phyloP scores from a whole-genome alignment of 495 filamentous ascomycete genomes.

The Pseudoneurospora amorphoporcata region DNA sequence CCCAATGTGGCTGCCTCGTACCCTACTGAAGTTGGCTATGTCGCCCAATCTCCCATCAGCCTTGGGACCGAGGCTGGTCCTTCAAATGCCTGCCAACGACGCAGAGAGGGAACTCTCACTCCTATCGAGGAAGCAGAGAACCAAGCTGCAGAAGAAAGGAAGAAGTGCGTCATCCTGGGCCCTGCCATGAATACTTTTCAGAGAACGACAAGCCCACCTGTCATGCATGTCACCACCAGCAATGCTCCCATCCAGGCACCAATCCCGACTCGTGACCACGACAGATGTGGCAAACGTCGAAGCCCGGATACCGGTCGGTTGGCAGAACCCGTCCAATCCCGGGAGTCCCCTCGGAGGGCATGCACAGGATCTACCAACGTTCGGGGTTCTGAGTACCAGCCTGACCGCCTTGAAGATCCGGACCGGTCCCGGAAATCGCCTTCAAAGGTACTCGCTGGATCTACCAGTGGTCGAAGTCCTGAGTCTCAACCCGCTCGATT shows the following conservation, averaged over 20 bases:
- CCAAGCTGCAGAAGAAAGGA: neutral
- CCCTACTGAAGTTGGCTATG: neutral
- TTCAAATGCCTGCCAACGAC: neutral
- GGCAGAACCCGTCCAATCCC: neutral
- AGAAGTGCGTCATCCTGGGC: neutral
- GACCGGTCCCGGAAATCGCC: neutral
- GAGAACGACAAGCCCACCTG: neutral
- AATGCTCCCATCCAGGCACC: neutral
- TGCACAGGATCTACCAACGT: neutral
- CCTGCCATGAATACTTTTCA: neutral
- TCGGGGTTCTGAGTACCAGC: neutral
- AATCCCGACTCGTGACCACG: neutral
- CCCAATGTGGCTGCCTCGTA: constrained; percentile 6
- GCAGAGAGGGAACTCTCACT: neutral
- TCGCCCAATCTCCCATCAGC: neutral
- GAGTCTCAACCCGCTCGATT: neutral
- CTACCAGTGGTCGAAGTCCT: neutral
- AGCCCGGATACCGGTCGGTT: neutral
- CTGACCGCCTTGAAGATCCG: neutral
- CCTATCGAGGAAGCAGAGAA: neutral
- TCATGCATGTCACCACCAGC: neutral
- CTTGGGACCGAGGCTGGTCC: neutral
- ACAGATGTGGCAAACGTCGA: neutral
- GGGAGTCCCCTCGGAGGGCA: neutral
- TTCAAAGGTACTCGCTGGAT: neutral